Base-by-base conservation (phyloP, 2,329 filamentous ascomycete species). In the Penicillium frequentans region DNA sequence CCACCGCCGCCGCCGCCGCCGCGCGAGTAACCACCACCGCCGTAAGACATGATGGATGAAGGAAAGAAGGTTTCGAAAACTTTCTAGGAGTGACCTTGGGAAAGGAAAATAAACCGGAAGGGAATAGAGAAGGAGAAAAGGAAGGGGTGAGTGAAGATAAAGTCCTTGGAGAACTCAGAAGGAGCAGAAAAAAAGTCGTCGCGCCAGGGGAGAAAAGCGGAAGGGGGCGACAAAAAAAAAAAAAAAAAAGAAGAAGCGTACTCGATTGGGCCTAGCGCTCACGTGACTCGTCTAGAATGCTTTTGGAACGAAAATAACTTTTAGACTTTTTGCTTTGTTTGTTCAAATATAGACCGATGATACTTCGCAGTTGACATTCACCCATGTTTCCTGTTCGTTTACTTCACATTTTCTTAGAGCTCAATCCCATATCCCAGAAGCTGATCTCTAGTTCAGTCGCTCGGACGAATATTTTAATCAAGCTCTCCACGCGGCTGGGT, bases 381-480 rank as follows among this genome's bases (percentile, higher is more conserved):
- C n/a, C 6, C 16, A 37, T 37, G 6, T 10, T 19, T 39, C 10
- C 16, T 19, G 3, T 19, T 11, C 10, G n/a, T 27, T 47, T 11
- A 19, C 19, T 37, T 33, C 33, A 53, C 61, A 60, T 33, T 47
- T 60, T 60, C 55, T 56, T 61, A 47, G 63, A 66, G 21, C 70
- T 70, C 45, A 82, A 64, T 1, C 83, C 85, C 86, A 90, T 90
- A 55, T 89, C 83, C 89, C 89, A 91, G 70, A 91, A 91, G 1
- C 82, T 85, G 61, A 84, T 86, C 73, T 91, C 89, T 82, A 91
- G 85, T 83, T 90, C 72, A 16, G 91, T 96, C n/a, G 89, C 91
- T 65, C 92, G 89, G 47, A 92, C 85, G 69, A 97, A 97, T 50
- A 97, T 91, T 62, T 84, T 81, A 46, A 93, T 86, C 49, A 98